Percentiles rank a stretch among this genome's conserved stretches.
Evolutionary conservation across 108 stramenopile species (phyloP).

Genomic region (Cylindrotheca fusiformis): DNA sequence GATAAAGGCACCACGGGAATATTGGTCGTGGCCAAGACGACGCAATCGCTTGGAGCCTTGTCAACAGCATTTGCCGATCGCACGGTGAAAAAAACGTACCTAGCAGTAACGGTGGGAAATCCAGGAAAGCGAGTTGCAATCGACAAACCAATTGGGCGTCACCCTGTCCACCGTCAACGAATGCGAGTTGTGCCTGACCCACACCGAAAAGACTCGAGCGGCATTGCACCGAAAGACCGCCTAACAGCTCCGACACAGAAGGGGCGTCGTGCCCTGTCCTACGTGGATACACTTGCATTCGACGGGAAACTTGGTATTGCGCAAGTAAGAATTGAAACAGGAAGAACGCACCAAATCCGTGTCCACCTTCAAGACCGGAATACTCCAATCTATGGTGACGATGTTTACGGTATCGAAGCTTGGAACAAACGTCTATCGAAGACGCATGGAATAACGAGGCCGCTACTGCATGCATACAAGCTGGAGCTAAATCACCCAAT

Average conservation of each 20-base stretch:
- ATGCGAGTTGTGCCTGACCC: slow-evolving; percentile 92
- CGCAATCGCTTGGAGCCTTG: slow-evolving; percentile 65
- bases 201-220: slow-evolving; percentile 31
- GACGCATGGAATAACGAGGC: slow-evolving; percentile 75
- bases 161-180: slow-evolving; percentile 87
- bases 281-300: slow-evolving; percentile 53
- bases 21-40: slow-evolving; percentile 93
- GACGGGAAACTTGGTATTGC: slow-evolving; percentile 90
- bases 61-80: slow-evolving; percentile 84
- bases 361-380: slow-evolving; percentile 92
- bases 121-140: slow-evolving; percentile 79
- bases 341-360: slow-evolving; percentile 93
- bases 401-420: slow-evolving; percentile 88
- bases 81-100: slow-evolving; percentile 84
- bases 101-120: slow-evolving; percentile 88
- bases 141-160: slow-evolving; percentile 93
- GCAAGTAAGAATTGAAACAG: slow-evolving; percentile 90
- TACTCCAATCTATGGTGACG: slow-evolving; percentile 95
- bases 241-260: slow-evolving; percentile 30
- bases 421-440: slow-evolving; percentile 82
- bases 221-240: slow-evolving; percentile 31
- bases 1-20: slow-evolving; percentile 96
- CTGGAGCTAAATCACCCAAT: slow-evolving; percentile 88
- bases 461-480: slow-evolving; percentile 87
- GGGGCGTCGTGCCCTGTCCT: slow-evolving; percentile 81